Evolutionary conservation across 495 filamentous ascomycete genomes (phyloP), one percentile per base, ranked within the genome.

Genomic region (Daldinia vernicosa): DNA sequence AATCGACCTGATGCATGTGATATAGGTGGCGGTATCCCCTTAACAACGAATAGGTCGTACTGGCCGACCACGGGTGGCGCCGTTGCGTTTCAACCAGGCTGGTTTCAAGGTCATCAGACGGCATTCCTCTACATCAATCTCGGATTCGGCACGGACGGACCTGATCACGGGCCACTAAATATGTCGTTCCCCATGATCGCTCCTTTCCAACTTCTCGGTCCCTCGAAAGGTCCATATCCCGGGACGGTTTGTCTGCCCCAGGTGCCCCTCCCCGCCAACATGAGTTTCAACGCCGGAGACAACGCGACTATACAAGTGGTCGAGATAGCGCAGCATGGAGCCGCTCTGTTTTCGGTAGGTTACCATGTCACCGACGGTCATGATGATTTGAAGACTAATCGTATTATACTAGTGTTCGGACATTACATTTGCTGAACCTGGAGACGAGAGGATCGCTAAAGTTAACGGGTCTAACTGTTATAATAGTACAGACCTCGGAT

Each of bases 221-320:
- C 96, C 5, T 84, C 82, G 37, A 94, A 92, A 78, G 83, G 91
- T 37, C 88, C 91, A 11, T 99, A 95, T 76, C 88, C 91, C 12
- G 95, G 94, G 54, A 92, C 89, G 6, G 87, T 98, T 77, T 99
- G 96, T 78, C 80, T 99, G 52, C 92, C 93, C 0, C 92, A 97
- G 75, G 91, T 98, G 1, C 90, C 93, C n/a, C 81, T 97, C 63
- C 96, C 96, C 0, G 85, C 83, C 19, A 90, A 91, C 69, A 82
- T 89, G 43, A 89, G 79, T 11, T 89, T 93, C 37, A 89, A 92
- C 27, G 82, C 88, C 0, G 96, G 96, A 17, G 92, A 96, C 78
- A 91, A 94, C 77, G 95, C 94, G 14, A 99, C 96, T 7, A 94
- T 99, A 68, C 96, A 99, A 79, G 82, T 98, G 17, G 88, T 99